Conservation (phyloP, 768 basidiomycete genomes). For the Xanthoconium stramineum region DNA sequence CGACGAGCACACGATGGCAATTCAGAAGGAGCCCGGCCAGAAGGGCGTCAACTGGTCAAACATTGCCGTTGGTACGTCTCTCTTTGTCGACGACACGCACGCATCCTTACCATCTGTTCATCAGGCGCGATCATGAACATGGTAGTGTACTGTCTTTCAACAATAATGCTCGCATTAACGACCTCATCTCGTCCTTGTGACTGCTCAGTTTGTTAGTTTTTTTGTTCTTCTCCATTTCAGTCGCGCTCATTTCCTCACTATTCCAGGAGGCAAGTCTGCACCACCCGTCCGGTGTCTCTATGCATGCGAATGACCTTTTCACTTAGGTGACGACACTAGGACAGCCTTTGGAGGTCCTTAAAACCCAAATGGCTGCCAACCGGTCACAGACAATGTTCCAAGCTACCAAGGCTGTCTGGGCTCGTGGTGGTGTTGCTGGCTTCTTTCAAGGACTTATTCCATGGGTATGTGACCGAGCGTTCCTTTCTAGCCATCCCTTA, state of each 20-base stretch:
- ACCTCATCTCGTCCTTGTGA: not conserved
- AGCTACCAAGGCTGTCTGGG: constrained; percentile 84
- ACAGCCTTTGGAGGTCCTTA: constrained; percentile 96
- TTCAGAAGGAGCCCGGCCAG: constrained; percentile 83
- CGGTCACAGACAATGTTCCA: constrained; percentile 87
- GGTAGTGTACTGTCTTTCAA: constrained; percentile 52
- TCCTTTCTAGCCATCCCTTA: not conserved
- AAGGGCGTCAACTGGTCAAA: constrained; percentile 93
- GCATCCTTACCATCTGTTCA: constrained; percentile 17
- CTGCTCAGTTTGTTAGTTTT: constrained; percentile 44
- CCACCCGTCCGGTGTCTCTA: not conserved
- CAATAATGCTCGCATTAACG: constrained; percentile 7
- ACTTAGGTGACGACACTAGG: constrained; percentile 92
- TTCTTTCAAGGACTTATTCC: constrained; percentile 99
- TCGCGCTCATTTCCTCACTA: constrained; percentile 12
- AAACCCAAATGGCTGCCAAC: constrained; percentile 99
- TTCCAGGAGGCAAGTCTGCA: constrained; percentile 65
- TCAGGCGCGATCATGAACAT: constrained; percentile 98
- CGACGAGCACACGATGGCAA: constrained; percentile 55
- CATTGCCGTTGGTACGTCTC: constrained; percentile 82
- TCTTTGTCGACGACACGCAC: constrained; percentile 14
- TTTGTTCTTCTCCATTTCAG: not conserved
- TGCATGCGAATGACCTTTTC: constrained; percentile 1
- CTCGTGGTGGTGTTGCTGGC: constrained; percentile 82
- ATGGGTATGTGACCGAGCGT: constrained; percentile 61